Evolutionary conservation across 768 basidiomycete genomes (phyloP).

Genomic region (Coprinopsis marcescibilis): DNA sequence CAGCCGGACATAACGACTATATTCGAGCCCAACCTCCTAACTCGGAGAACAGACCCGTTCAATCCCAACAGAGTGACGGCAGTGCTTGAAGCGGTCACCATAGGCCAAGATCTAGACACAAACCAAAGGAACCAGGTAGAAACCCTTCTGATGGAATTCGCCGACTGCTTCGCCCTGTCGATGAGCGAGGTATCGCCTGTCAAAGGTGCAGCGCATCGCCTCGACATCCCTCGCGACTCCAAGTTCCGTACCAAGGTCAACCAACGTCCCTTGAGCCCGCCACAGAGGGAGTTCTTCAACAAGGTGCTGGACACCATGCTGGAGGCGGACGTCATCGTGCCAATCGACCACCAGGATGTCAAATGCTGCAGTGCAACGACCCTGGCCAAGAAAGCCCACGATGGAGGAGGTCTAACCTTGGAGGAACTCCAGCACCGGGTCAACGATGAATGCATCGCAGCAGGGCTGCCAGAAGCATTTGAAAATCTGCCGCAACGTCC

Average conservation of each 20-base stretch:
- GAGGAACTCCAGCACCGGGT: constrained; percentile 26
- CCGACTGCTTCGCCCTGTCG: constrained; percentile 33
- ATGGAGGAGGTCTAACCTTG: constrained; percentile 21
- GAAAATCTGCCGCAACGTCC: no score
- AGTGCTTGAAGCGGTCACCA: constrained; percentile 14
- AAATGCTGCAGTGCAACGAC: constrained; percentile 26
- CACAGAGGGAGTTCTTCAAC: constrained; percentile 25
- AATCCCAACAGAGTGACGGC: no score
- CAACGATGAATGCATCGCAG: constrained; percentile 27
- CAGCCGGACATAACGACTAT: no score
- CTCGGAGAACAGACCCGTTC: no score
- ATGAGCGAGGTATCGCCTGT: constrained; percentile 30
- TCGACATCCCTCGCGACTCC: constrained; percentile 24
- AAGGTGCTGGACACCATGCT: constrained; percentile 29
- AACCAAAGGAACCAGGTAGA: constrained; percentile 16
- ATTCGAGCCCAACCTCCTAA: no score
- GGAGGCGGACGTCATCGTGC: constrained; percentile 26
- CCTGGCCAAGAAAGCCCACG: constrained; percentile 31
- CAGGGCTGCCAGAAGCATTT: constrained; percentile 13
- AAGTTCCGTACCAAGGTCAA: constrained; percentile 23
- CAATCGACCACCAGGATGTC: constrained; percentile 22
- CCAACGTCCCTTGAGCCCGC: constrained; percentile 23
- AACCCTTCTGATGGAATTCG: constrained; percentile 21
- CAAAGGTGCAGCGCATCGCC: constrained; percentile 23
- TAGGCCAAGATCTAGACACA: constrained; percentile 27